phyloP scores from a whole-genome alignment of 257 asterid genomes.

The Rauvolfia tetraphylla region DNA sequence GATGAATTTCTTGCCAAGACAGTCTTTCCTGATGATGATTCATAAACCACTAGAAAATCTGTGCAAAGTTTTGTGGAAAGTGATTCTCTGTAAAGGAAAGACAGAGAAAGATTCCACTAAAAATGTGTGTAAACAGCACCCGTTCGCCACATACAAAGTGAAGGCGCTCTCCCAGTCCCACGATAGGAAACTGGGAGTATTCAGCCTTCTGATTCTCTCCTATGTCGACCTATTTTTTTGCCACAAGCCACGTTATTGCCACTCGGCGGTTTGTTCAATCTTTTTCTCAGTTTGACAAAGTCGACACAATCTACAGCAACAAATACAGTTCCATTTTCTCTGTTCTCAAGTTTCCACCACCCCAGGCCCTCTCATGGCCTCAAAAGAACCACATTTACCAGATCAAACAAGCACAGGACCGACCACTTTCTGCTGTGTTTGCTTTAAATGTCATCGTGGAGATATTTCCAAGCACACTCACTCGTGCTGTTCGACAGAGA shows the following conservation, averaged over 20 bases:
- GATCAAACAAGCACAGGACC: background rate
- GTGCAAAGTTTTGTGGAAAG: constrained; percentile 9
- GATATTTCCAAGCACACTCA: background rate
- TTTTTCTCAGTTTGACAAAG: background rate
- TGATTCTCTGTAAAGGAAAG: constrained; percentile 8
- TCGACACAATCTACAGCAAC: background rate
- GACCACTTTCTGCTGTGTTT: background rate
- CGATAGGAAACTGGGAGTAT: background rate
- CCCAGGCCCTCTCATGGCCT: background rate
- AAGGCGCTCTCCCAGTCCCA: background rate
- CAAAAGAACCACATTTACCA: background rate
- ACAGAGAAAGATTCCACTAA: constrained; percentile 12
- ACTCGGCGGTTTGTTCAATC: background rate
- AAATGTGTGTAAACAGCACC: background rate
- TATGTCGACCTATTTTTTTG: too few species aligned
- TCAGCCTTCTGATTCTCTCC: background rate
- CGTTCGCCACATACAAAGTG: constrained; percentile 21
- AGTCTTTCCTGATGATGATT: constrained; percentile 14
- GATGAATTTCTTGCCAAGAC: background rate
- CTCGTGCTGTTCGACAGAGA: background rate
- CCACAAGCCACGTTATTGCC: constrained; percentile 1
- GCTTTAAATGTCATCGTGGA: background rate
- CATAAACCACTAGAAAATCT: constrained; percentile 7
- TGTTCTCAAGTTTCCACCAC: background rate
- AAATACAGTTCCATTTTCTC: background rate